A percentile compares a stretch with the other conserved stretches of the same genome.
These are phyloP conservation scores for Hanseniaspora lachancei DNA, from an alignment of 805 yeast genomes.

Conservation along the genomic window DNA sequence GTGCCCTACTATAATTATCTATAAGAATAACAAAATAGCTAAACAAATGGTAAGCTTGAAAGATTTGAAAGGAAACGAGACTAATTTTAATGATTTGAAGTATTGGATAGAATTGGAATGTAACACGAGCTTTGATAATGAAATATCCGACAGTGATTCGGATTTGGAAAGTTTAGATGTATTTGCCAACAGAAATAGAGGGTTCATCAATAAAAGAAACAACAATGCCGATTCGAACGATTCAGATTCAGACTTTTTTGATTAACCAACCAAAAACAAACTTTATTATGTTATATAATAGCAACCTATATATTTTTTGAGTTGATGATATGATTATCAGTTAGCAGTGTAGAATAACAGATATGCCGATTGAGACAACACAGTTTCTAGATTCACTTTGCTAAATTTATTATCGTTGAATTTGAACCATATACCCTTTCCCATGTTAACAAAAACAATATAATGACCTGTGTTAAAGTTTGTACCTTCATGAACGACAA, in stretches of 20 bases:
- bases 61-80: slow-evolving; percentile 72
- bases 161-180: slow-evolving; percentile 1
- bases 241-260: slow-evolving; percentile 36
- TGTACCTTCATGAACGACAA: slow-evolving; percentile 81
- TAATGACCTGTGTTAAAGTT: slow-evolving; percentile 88
- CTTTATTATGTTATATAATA: no score
- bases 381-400: slow-evolving; percentile 49
- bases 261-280: slow-evolving; percentile 20
- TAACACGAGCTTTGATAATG: slow-evolving; percentile 1
- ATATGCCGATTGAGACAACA: slow-evolving; percentile 63
- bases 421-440: slow-evolving; percentile 73
- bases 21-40: slow-evolving; percentile 62
- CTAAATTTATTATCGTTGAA: slow-evolving; percentile 83
- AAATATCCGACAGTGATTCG: not conserved
- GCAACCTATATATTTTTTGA: not conserved
- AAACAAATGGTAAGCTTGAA: slow-evolving; percentile 72
- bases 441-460: slow-evolving; percentile 58
- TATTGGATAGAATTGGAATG: slow-evolving; percentile 26
- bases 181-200: slow-evolving; percentile 8
- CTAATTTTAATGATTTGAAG: slow-evolving; percentile 60
- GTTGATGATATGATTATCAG: not conserved
- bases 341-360: slow-evolving; percentile 50
- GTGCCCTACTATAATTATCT: slow-evolving; percentile 82
- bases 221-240: slow-evolving; percentile 26
- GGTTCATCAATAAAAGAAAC: not conserved